These are phyloP conservation scores for Tagetes erecta DNA, from an alignment of 129 eudicot genomes.

Conservation along the genomic window DNA sequence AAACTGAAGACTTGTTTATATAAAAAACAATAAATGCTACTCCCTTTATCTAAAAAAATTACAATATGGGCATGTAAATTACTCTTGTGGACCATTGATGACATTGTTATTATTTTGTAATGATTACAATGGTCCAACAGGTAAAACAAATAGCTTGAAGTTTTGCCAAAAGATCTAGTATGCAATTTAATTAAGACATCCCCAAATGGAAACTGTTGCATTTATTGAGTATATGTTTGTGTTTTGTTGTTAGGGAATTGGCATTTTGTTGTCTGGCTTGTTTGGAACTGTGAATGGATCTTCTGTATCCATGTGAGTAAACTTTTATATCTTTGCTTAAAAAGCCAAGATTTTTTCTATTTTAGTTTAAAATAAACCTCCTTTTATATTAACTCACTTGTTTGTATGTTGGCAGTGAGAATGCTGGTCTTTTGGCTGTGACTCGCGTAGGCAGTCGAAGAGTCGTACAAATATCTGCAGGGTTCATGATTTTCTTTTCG, in stretches of 20 bases:
- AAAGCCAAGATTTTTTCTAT: not conserved
- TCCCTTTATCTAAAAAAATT: not conserved
- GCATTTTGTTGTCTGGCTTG: slow-evolving; percentile 59
- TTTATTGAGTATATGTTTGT: slow-evolving; percentile 3
- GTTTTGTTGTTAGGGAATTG: slow-evolving; percentile 53
- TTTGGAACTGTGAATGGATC: slow-evolving; percentile 66
- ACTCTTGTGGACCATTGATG: not conserved
- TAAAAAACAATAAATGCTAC: too few relatives aligned
- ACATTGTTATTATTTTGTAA: not conserved
- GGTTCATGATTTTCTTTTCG: slow-evolving; percentile 71
- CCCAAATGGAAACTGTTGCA: not conserved
- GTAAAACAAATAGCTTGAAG: not conserved
- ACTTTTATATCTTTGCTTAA: slow-evolving; percentile 1
- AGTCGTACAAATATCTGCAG: slow-evolving; percentile 75
- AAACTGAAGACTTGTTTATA: too few relatives aligned
- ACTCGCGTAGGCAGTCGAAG: slow-evolving; percentile 83
- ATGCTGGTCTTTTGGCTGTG: slow-evolving; percentile 72
- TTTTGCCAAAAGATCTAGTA: not conserved
- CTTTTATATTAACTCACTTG: not conserved
- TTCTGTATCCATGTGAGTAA: slow-evolving; percentile 65
- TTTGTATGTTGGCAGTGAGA: slow-evolving; percentile 48
- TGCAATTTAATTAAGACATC: slow-evolving; percentile 1
- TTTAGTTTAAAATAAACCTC: not conserved
- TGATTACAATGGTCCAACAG: not conserved
- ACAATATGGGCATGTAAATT: not conserved